Conservation (phyloP, 768 basidiomycete genomes). For the Phlebiopsis flavidoalba region DNA sequence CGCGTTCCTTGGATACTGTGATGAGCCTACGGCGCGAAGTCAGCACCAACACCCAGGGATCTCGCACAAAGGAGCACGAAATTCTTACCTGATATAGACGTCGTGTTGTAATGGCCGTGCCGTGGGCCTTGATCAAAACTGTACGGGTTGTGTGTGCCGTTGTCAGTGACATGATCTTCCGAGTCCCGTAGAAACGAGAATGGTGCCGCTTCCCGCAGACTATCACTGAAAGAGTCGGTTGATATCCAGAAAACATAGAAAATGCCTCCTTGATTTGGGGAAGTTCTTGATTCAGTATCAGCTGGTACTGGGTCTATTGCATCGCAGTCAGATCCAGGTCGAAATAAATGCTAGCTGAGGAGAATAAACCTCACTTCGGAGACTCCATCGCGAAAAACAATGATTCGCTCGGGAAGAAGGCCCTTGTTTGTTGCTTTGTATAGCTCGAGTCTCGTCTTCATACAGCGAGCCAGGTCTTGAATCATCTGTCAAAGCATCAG, state of each 20-base stretch:
- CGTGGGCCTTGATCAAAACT: constrained; percentile 74
- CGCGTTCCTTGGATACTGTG: no score
- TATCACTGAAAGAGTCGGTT: constrained; percentile 62
- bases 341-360: background rate
- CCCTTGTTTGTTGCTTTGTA: constrained; percentile 46
- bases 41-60: no score
- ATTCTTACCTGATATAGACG: constrained; percentile 29
- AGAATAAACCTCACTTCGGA: constrained; percentile 51
- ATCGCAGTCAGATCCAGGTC: background rate
- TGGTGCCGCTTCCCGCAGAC: constrained; percentile 77
- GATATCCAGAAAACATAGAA: constrained; percentile 48
- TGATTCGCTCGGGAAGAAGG: constrained; percentile 61
- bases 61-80: no score
- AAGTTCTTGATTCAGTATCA: constrained; percentile 56
- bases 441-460: constrained; percentile 58
- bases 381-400: constrained; percentile 78
- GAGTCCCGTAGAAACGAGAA: constrained; percentile 58
- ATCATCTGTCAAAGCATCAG: constrained; percentile 53
- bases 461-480: constrained; percentile 56
- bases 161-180: constrained; percentile 45
- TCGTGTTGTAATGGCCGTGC: constrained; percentile 49
- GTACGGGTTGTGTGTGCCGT: constrained; percentile 75
- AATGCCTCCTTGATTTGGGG: constrained; percentile 60
- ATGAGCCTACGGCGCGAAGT: no score
- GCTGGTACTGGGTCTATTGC: constrained; percentile 65